Evolutionary conservation across 441 rosid genomes (phyloP).

Genomic region (Erodium texanum): DNA sequence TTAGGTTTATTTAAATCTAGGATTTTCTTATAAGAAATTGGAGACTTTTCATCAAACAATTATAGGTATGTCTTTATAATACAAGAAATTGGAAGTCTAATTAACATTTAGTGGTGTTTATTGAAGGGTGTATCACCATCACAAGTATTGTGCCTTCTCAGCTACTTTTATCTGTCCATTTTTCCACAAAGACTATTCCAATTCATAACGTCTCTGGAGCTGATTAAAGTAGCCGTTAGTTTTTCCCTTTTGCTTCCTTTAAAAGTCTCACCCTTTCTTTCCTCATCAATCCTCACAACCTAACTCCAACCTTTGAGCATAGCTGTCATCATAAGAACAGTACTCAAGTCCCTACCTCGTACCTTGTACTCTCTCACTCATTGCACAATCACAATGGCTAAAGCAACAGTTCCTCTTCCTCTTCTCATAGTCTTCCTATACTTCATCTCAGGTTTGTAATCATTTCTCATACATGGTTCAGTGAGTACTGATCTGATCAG

Average conservation of each 20-base stretch:
- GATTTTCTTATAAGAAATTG: too few species aligned
- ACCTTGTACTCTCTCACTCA: neutral
- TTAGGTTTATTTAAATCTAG: too few species aligned
- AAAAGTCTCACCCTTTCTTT: neutral
- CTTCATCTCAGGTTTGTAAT: slow-evolving; percentile 34
- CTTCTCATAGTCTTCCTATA: neutral
- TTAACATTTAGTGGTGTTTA: too few species aligned
- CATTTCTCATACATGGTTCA: too few species aligned
- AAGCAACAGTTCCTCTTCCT: slow-evolving; percentile 4
- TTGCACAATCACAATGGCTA: neutral
- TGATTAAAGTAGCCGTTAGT: neutral
- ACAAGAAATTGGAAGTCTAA: too few species aligned
- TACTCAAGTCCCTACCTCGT: neutral
- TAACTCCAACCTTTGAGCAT: neutral
- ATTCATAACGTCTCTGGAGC: neutral
- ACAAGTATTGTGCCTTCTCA: neutral
- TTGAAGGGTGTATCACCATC: neutral
- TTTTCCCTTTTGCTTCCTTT: neutral
- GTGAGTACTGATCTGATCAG: neutral
- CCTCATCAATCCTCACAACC: neutral
- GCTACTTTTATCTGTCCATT: neutral
- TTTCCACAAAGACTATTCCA: neutral
- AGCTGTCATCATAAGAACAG: too few species aligned
- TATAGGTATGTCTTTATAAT: too few species aligned
- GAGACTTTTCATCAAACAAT: too few species aligned